Evolutionary conservation across 2,329 filamentous ascomycete species (phyloP), one percentile per base, ranked within the genome.

Genomic region (Penicillium sp.): DNA sequence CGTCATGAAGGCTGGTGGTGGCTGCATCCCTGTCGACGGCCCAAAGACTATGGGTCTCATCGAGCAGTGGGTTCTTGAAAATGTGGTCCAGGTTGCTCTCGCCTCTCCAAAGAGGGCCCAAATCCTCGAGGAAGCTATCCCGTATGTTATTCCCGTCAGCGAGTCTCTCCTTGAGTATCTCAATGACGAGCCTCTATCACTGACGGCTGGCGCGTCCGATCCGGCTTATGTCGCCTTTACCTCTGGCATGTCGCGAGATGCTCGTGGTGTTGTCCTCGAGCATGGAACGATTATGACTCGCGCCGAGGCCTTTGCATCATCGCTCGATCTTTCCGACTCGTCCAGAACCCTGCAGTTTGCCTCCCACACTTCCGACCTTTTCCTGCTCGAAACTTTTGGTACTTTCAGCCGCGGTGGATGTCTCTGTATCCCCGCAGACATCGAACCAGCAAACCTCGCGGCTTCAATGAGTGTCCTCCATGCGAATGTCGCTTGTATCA

Each of bases 361-460:
- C 1, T 73, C 76, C 0, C 79, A 79, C 55, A 79, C 75, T 0
- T 83, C 82, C 41, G 81, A 83, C 58, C 73, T 77, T 11, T 79
- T 75, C 53, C 69, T 83, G 20, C 67, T 74, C 37, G 79, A 74
- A 55, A 67, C 73, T 42, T 77, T 77, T 61, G 73, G 62, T 50
- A 77, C 74, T 15, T 73, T 74, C 37, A 64, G 71, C 59, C 65
- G 72, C 31, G 81, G 81, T 41, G 81, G 80, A 4, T 79, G 77
- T 39, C 65, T 83, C 14, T 83, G 80, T 56, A 78, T 83, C 2
- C 79, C 80, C 0, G 75, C 75, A 52, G 68, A 79, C 63, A 64
- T 75, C 43, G 78, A 82, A 12, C 80, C 78, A 75, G 78, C 76
- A 0, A 82, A 83, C 64, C 79, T 88, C 68, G 85, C 85, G 0